These are phyloP conservation scores for Albophoma yamanashiensis DNA, from an alignment of 2,329 filamentous ascomycete genomes.

Conservation along the genomic window DNA sequence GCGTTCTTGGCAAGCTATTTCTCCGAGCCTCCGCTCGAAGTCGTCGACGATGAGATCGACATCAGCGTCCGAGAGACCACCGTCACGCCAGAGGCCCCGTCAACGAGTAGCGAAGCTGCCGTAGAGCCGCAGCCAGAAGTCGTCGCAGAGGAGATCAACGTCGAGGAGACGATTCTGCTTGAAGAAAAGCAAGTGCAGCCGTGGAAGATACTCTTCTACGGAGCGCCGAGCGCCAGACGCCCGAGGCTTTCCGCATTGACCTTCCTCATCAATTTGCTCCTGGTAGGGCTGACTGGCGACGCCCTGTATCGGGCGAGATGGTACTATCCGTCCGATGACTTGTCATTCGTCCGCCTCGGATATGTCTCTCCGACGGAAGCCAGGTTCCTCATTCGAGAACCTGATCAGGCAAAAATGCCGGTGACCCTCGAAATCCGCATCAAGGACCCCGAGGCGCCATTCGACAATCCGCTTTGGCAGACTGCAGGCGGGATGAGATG, in stretches of 20 bases:
- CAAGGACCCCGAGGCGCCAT: constrained; percentile 37
- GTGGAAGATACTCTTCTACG: constrained; percentile 60
- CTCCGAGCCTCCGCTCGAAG: constrained; percentile 42
- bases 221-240: constrained; percentile 64
- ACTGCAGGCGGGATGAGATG: constrained; percentile 51
- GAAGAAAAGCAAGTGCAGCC: constrained; percentile 44
- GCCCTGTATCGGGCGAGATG: constrained; percentile 64
- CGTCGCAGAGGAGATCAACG: constrained; percentile 41
- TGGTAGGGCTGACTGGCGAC: constrained; percentile 64
- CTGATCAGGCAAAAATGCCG: constrained; percentile 63
- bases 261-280: constrained; percentile 58
- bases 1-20: constrained; percentile 51
- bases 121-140: constrained; percentile 21
- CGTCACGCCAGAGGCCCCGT: constrained; percentile 13
- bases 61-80: constrained; percentile 39
- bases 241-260: constrained; percentile 55
- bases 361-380: constrained; percentile 75
- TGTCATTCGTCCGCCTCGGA: constrained; percentile 80
- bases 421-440: constrained; percentile 58
- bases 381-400: constrained; percentile 75
- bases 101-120: constrained; percentile 19
- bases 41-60: constrained; percentile 52
- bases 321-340: constrained; percentile 58
- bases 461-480: constrained; percentile 55
- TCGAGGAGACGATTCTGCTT: constrained; percentile 52